Evolutionary conservation across 176 grass and related monocot species (phyloP).

Genomic region (Olyra latifolia): DNA sequence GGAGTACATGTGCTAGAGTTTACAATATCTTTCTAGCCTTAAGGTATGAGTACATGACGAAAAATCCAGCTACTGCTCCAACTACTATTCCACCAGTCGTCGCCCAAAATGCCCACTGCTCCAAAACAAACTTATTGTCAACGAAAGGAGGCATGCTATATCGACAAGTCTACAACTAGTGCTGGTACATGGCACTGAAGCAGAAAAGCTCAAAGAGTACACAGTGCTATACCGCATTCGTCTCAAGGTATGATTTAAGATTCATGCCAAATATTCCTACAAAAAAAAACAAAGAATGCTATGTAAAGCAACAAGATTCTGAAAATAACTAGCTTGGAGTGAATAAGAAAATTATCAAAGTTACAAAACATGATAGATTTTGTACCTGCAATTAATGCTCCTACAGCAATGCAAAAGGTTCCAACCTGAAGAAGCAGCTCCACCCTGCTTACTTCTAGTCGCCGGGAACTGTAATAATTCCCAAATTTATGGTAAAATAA

Average conservation of each 20-base stretch:
- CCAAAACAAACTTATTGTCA: slow-evolving; percentile 43
- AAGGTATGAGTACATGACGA: slow-evolving; percentile 75
- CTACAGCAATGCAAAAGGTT: slow-evolving; percentile 89
- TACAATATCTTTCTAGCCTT: slow-evolving; percentile 86
- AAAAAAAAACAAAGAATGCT: not conserved
- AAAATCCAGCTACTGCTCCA: slow-evolving; percentile 83
- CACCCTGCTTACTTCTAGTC: slow-evolving; percentile 90
- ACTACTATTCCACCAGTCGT: slow-evolving; percentile 87
- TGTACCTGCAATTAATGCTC: slow-evolving; percentile 92
- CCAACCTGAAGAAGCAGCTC: slow-evolving; percentile 97
- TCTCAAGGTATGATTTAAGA: slow-evolving; percentile 82
- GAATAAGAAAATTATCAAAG: slow-evolving; percentile 8
- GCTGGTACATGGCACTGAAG: not conserved
- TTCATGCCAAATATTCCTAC: slow-evolving; percentile 99
- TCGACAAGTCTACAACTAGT: not conserved
- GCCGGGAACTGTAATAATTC: slow-evolving; percentile 67
- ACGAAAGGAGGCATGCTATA: not conserved
- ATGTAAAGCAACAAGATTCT: not conserved
- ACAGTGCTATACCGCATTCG: slow-evolving; percentile 59
- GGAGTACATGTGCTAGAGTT: slow-evolving; percentile 8
- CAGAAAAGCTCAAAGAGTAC: slow-evolving; percentile 12
- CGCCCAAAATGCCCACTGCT: slow-evolving; percentile 87
- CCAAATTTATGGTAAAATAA: slow-evolving; percentile 25
- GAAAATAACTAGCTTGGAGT: not conserved
- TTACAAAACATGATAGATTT: slow-evolving; percentile 1